Percentiles rank a stretch among this genome's conserved stretches.
Conservation (phyloP, 1,284 basidiomycete species). For the Apiotrichum veenhuisii region DNA sequence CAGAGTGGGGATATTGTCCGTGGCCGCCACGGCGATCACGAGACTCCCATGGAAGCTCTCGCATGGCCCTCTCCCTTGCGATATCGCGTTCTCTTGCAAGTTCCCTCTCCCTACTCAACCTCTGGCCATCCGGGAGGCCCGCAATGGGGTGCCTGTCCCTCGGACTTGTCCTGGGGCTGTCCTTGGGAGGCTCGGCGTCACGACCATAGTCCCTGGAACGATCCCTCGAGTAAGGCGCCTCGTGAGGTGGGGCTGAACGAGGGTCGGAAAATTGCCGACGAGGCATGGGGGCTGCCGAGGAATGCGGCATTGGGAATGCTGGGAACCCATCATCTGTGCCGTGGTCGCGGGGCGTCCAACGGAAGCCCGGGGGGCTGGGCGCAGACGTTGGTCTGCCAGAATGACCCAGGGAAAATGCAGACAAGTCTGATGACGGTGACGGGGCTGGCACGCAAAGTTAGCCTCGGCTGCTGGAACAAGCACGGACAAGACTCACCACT, state of each 20-base stretch:
- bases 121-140: not conserved
- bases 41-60: not conserved
- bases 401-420: slow-evolving; percentile 34
- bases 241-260: not conserved
- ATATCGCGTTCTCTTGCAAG: not conserved
- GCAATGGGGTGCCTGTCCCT: not conserved
- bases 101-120: not conserved
- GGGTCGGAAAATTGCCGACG: not conserved
- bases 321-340: slow-evolving; percentile 23
- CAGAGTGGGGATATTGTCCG: not conserved
- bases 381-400: not conserved
- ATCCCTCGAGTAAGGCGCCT: not conserved
- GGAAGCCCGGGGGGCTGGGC: not conserved
- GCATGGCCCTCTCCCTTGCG: not conserved
- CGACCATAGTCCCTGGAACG: not conserved
- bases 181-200: not conserved
- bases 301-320: slow-evolving; percentile 1
- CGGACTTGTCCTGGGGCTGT: not conserved
- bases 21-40: not conserved
- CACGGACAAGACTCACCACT: slow-evolving; percentile 2
- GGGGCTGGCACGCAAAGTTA: slow-evolving; percentile 2
- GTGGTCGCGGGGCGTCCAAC: not conserved
- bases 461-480: not conserved
- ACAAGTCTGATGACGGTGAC: slow-evolving; percentile 32
- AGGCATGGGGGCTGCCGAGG: not conserved